Conservation (phyloP, 306 rosid genomes). For the Hippophae rhamnoides region DNA sequence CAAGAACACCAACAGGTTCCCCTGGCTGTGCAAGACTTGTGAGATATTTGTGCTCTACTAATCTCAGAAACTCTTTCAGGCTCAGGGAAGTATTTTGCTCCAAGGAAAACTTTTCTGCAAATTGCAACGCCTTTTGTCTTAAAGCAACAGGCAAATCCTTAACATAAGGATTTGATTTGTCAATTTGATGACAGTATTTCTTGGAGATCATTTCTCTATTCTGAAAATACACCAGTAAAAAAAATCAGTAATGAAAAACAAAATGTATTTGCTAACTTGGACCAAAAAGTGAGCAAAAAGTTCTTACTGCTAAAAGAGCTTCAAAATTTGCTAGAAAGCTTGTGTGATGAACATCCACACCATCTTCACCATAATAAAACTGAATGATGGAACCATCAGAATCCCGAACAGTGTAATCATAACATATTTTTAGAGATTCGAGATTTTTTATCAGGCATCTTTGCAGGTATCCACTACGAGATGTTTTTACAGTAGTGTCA, state of each 20-base stretch:
- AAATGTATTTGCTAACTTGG: conserved; percentile 6
- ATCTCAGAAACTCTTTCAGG: conserved; percentile 45
- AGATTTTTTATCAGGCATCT: conserved; percentile 87
- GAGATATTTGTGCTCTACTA: conserved; percentile 83
- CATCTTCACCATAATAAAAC: conserved; percentile 88
- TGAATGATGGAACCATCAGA: conserved; percentile 87
- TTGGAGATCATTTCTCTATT: conserved; percentile 57
- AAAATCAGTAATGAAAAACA: conserved; percentile 14
- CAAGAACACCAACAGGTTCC: conserved; percentile 94
- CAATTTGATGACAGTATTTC: conserved; percentile 46
- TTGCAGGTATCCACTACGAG: conserved; percentile 97
- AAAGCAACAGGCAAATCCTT: conserved; percentile 62
- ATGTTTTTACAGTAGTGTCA: conserved; percentile 95
- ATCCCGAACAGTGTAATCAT: conserved; percentile 93
- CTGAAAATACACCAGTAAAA: conserved; percentile 39
- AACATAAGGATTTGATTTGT: conserved; percentile 50
- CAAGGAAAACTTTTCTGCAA: conserved; percentile 23
- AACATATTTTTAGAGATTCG: conserved; percentile 72
- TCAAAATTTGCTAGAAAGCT: conserved; percentile 72
- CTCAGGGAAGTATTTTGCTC: conserved; percentile 25
- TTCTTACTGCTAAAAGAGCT: conserved; percentile 52
- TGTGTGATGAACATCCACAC: conserved; percentile 87
- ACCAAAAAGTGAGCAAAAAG: conserved; percentile 16
- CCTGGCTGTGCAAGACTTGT: conserved; percentile 90
- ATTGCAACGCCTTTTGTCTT: conserved; percentile 40